phyloP scores from a whole-genome alignment of 306 rosid species.

The Alnus glutinosa region DNA sequence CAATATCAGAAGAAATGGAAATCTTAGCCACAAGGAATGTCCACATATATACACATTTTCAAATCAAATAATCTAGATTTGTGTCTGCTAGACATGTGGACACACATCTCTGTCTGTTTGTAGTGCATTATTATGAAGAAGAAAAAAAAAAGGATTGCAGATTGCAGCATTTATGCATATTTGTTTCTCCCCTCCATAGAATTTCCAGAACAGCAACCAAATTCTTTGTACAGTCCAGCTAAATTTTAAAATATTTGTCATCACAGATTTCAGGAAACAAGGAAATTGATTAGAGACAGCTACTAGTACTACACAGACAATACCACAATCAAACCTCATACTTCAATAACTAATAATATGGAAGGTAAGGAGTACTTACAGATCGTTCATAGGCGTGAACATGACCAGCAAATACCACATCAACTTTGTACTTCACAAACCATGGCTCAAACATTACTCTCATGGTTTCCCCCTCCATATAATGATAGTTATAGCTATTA shows the following conservation, averaged over 20 bases:
- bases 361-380: conserved; percentile 29
- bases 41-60: not conserved
- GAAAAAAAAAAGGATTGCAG: not conserved
- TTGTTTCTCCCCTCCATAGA: not conserved
- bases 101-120: not conserved
- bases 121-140: not conserved
- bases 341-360: not conserved
- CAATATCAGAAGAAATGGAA: not conserved
- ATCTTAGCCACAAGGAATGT: not conserved
- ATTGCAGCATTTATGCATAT: not conserved
- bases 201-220: not conserved
- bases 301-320: not conserved
- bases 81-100: not conserved
- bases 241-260: not conserved
- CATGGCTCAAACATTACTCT: conserved; percentile 55
- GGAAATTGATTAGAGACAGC: not conserved
- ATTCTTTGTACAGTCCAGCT: not conserved
- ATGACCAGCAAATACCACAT: conserved; percentile 63
- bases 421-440: conserved; percentile 52
- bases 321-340: not conserved
- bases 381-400: conserved; percentile 67
- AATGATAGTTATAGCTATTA: conserved; percentile 60
- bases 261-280: not conserved
- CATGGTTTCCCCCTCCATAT: conserved; percentile 67
- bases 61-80: not conserved